Evolutionary conservation across 2,329 filamentous ascomycete species (phyloP), one percentile per base, ranked within the genome.

Genomic region (Alternaria postmessia): DNA sequence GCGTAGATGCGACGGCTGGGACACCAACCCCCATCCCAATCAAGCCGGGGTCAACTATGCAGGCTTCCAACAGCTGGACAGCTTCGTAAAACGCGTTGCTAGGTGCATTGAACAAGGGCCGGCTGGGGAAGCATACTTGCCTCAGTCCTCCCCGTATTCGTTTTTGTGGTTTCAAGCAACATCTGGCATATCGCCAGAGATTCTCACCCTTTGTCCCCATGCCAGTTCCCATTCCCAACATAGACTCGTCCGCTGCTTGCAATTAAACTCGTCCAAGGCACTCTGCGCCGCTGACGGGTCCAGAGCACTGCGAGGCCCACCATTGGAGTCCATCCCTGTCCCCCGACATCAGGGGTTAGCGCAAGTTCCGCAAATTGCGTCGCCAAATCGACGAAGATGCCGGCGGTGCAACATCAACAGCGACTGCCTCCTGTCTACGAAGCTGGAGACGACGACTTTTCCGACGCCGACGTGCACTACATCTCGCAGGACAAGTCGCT

Each of bases 281-380:
- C 30, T 43, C 28, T 48, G 34, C 42, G 52, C 44, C 39, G 57
- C 58, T 58, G 59, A 66, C 52, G 51, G 63, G 63, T 57, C 57
- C 55, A 61, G 64, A 60, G 59, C 56, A 63, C 54, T 39, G 18
- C 54, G 20, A 53, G 67, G 62, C 61, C 59, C 63, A 63, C 67
- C 54, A 59, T 66, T 66, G 51, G 16, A 52, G 46, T 7, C 46
- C 48, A 57, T 56, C 58, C 58, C 58, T 61, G 58, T 57, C 55
- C 34, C 41, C 58, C 48, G 48, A 41, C 46, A 60, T 60, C 57
- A 60, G 58, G 58, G 58, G 58, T 48, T 61, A 61, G 58, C 58
- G 58, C 32, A 34, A 57, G 38, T 22, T 68, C 72, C 72, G 57
- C 72, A 75, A 71, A 76, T 75, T 76, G 66, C 71, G 54, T 59